Percentiles rank a stretch among this genome's conserved stretches.
These are phyloP conservation scores for Cinchona pubescens DNA, from an alignment of 257 asterid species.

Conservation along the genomic window DNA sequence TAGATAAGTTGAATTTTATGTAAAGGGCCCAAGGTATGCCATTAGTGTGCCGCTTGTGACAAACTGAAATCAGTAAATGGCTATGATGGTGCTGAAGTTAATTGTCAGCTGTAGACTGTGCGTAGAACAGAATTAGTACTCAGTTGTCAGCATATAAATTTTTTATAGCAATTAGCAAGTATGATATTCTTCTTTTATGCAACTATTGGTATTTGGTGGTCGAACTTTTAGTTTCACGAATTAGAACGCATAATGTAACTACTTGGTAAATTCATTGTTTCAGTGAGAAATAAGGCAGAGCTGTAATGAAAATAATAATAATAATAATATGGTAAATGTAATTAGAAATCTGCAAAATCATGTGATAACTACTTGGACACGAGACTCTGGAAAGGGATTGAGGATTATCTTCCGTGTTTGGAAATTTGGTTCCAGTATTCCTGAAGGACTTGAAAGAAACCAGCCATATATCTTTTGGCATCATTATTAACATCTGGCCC, in stretches of 20 bases:
- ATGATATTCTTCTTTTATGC: background rate
- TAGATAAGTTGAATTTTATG: too few species aligned
- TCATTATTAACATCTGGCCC: background rate
- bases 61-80: too few species aligned
- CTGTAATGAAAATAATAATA: background rate
- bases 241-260: background rate
- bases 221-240: background rate
- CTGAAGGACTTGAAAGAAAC: background rate
- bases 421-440: background rate
- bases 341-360: background rate
- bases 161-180: too few species aligned
- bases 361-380: background rate
- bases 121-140: background rate
- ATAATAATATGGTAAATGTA: background rate
- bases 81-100: background rate
- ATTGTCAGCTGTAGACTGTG: background rate
- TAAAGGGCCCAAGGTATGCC: too few species aligned
- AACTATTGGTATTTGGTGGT: background rate
- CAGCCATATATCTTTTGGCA: background rate
- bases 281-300: background rate
- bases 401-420: background rate
- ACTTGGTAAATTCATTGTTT: background rate
- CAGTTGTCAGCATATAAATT: background rate
- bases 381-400: background rate
- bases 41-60: too few species aligned